These are phyloP conservation scores for Diaporthe sp. DNA, from an alignment of 2,329 filamentous ascomycete species.

Conservation along the genomic window DNA sequence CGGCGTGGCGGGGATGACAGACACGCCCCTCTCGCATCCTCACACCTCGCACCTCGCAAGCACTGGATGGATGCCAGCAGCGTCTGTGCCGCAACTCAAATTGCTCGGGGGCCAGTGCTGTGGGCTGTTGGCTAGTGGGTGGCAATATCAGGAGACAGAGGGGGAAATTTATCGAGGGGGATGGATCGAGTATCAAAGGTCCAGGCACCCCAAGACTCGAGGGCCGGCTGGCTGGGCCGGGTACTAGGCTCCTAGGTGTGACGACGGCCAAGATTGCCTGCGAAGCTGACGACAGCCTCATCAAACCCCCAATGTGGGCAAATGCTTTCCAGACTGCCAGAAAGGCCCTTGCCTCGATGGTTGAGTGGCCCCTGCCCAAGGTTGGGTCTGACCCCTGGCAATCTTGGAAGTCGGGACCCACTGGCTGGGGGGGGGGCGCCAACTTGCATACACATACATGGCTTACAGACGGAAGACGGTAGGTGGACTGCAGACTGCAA, in stretches of 20 bases:
- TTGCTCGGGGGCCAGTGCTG: slow-evolving; percentile 11
- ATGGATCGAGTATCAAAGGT: slow-evolving; percentile 7
- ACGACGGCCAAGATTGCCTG: neutral
- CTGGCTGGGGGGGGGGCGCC: neutral
- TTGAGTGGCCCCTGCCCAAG: neutral
- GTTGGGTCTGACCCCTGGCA: slow-evolving; percentile 13
- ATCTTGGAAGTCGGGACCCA: slow-evolving; percentile 22
- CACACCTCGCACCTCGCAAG: neutral
- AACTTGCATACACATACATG: slow-evolving; percentile 9
- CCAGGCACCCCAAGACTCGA: neutral
- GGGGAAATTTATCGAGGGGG: neutral
- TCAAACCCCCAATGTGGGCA: slow-evolving; percentile 1
- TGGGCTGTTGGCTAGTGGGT: neutral
- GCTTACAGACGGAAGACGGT: neutral
- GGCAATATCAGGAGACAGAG: slow-evolving; percentile 1
- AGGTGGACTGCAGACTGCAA: neutral
- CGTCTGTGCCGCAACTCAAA: slow-evolving; percentile 1
- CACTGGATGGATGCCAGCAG: neutral
- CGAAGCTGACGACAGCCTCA: slow-evolving; percentile 22
- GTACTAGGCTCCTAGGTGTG: neutral
- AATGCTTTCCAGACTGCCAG: neutral
- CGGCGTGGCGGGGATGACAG: neutral
- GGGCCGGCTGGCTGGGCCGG: neutral
- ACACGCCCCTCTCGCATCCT: neutral
- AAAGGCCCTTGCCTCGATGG: neutral